phyloP scores from a whole-genome alignment of 345 rosid species.

The Camelina laxa region DNA sequence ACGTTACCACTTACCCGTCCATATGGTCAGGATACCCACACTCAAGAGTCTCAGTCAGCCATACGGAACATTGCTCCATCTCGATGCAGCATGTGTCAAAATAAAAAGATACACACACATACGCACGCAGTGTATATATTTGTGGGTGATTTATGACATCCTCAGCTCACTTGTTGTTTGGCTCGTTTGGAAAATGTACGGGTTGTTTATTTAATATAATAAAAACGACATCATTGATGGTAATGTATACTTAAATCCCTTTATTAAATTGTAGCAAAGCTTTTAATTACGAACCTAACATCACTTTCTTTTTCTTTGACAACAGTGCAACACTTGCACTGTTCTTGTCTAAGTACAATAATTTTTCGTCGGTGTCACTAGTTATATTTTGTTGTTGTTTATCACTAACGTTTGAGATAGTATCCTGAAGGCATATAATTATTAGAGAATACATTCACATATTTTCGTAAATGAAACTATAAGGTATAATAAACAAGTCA shows the following conservation, averaged over 20 bases:
- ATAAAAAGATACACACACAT: neutral
- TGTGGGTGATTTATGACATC: neutral
- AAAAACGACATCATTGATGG: neutral
- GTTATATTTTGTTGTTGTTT: neutral
- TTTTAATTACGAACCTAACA: neutral
- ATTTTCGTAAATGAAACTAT: neutral
- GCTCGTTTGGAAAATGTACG: neutral
- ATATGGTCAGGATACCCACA: neutral
- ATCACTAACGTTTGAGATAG: neutral
- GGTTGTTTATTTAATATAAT: neutral
- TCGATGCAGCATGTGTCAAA: constrained; percentile 1
- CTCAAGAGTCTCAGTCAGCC: neutral
- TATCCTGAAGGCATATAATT: neutral
- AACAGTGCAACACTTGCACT: neutral
- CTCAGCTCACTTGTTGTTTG: constrained; percentile 14
- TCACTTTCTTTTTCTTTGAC: neutral
- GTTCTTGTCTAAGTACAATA: neutral
- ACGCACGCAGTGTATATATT: too few relatives aligned
- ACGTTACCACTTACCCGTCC: neutral
- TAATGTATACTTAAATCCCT: neutral
- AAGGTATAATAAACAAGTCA: neutral
- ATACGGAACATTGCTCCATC: neutral
- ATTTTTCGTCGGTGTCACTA: neutral
- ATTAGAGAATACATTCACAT: neutral
- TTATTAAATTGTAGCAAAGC: neutral